Percentiles rank a stretch among this genome's conserved stretches.
Conservation (phyloP, 345 rosid genomes). For the Eutrema heterophyllum region DNA sequence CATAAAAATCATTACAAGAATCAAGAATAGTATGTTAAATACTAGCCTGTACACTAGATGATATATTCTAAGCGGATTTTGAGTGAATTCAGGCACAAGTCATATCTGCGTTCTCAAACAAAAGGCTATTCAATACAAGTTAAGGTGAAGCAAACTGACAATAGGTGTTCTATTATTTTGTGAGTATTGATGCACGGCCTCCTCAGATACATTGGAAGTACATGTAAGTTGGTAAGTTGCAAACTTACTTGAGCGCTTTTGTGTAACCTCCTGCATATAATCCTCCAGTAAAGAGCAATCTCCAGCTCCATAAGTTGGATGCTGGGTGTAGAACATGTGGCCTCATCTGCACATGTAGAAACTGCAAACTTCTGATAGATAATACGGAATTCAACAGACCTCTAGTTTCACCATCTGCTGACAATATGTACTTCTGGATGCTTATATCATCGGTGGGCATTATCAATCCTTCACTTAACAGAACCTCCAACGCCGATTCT, state of each 20-base stretch:
- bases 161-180: not conserved
- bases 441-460: conserved; percentile 46
- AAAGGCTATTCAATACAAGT: not conserved
- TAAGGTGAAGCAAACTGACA: too few species aligned
- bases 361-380: conserved; percentile 2
- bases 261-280: conserved; percentile 65
- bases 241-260: conserved; percentile 70
- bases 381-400: conserved; percentile 39
- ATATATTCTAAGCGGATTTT: not conserved
- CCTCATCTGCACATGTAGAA: conserved; percentile 32
- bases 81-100: not conserved
- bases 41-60: not conserved
- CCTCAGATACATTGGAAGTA: not conserved
- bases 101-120: not conserved
- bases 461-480: conserved; percentile 56
- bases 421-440: conserved; percentile 49
- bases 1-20: not conserved
- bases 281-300: conserved; percentile 78
- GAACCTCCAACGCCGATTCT: conserved; percentile 73
- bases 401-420: conserved; percentile 37
- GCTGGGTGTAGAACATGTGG: conserved; percentile 27
- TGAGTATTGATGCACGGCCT: not conserved
- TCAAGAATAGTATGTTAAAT: not conserved
- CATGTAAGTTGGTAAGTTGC: not conserved
- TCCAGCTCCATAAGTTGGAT: conserved; percentile 79